Evolutionary conservation across 331 rosid species (phyloP), one percentile per base, ranked within the genome.

Genomic region (Pyrus hybrid): DNA sequence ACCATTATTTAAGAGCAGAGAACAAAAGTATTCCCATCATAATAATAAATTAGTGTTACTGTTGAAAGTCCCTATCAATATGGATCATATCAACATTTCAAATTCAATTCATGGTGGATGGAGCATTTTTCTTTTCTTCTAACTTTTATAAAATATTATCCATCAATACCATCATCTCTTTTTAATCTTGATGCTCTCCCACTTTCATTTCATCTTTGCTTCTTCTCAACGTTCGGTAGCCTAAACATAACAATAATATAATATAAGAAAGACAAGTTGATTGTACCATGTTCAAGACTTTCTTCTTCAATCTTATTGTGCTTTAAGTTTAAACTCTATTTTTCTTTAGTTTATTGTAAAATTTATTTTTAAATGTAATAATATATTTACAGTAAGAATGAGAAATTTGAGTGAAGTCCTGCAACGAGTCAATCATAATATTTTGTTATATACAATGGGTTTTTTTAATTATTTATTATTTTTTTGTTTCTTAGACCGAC

Each of bases 141-240:
- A 17, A 64, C 20, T 32, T 32, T 20, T n/a, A 20, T 35, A 20
- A 66, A 66, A 66, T 33, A 18, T 66, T 66, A 66, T 66, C 70
- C 70, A 66, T 66, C 70, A 66, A 66, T 66, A 21, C 13, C 76
- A 8, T 23, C 53, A 13, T 51, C 57, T 51, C 26, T 54, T 63
- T 32, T 5, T 13, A 18, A 26, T 33, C 33, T 16, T 25, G 53
- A 20, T 23, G 43, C 72, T 82, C 86, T 70, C 87, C 25, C 23
- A 22, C 84, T 70, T 75, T 75, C 64, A 22, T 73, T 80, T 81
- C 83, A 86, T 77, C 92, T 87, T 90, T 90, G 90, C 96, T 89
- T 89, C 83, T 71, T 58, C 86, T 85, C 93, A 86, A 93, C 87
- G 98, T 93, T 89, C 81, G 88, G 90, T 87, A 83, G 88, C 98